phyloP scores from a whole-genome alignment of 495 filamentous ascomycete genomes.

The Ramalina peruviana region DNA sequence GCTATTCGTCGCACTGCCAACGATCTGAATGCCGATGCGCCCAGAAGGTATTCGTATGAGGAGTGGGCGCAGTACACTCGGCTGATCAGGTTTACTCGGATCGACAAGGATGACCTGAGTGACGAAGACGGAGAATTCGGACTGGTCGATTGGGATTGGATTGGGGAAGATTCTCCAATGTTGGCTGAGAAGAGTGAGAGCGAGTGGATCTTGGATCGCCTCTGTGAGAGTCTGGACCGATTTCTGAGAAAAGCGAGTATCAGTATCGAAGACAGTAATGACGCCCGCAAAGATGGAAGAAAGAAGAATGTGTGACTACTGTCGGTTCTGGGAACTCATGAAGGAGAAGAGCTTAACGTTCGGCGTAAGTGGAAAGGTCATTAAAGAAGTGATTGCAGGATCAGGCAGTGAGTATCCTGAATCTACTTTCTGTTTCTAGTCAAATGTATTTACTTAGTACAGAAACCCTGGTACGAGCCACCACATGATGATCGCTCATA shows the following conservation, averaged over 20 bases:
- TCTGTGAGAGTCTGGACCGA: conserved; percentile 43
- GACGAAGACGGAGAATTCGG: conserved; percentile 42
- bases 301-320: too few relatives aligned
- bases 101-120: conserved; percentile 16
- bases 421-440: background rate
- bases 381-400: background rate
- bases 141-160: conserved; percentile 54
- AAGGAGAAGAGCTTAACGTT: background rate
- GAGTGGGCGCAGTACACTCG: conserved; percentile 51
- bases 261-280: background rate
- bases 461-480: conserved; percentile 39
- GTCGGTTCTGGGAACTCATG: background rate
- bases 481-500: conserved; percentile 38
- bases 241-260: conserved; percentile 28
- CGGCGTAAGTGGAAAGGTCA: background rate
- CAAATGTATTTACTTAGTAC: conserved; percentile 42
- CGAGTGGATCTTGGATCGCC: conserved; percentile 45
- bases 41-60: conserved; percentile 42
- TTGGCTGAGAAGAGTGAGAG: conserved; percentile 39
- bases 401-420: background rate
- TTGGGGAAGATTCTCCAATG: conserved; percentile 49
- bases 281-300: too few relatives aligned
- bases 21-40: conserved; percentile 27
- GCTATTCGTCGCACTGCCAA: conserved; percentile 37
- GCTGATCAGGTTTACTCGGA: conserved; percentile 43